A percentile compares a stretch with the other conserved stretches of the same genome.
Conservation (phyloP, 345 rosid genomes). For the Crucihimalaya himalaica region DNA sequence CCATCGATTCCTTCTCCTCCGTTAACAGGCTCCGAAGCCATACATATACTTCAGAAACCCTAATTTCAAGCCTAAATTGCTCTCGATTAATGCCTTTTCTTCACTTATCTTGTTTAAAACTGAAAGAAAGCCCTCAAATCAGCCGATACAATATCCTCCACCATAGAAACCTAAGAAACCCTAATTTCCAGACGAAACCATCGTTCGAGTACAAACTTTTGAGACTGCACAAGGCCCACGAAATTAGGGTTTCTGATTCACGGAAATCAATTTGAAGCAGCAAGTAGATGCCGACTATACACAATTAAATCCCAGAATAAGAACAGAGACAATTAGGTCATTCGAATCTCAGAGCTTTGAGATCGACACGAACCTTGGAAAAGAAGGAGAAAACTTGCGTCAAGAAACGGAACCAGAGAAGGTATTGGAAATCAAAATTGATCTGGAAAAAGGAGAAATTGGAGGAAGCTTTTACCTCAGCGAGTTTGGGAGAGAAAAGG, state of each 20-base stretch:
- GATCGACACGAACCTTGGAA: constrained; percentile 16
- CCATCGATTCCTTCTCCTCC: constrained; percentile 71
- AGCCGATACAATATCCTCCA: background rate
- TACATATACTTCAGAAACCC: constrained; percentile 70
- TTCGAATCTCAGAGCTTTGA: constrained; percentile 15
- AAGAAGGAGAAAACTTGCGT: background rate
- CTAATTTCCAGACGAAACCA: constrained; percentile 43
- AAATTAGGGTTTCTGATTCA: constrained; percentile 27
- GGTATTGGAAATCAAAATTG: background rate
- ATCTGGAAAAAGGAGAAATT: background rate
- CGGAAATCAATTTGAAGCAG: background rate
- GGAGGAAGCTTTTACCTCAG: constrained; percentile 27
- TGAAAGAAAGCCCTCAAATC: constrained; percentile 9
- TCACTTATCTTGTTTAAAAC: constrained; percentile 7
- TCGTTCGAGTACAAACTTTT: constrained; percentile 14
- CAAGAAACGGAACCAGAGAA: background rate
- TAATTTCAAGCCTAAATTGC: constrained; percentile 21
- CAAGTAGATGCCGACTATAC: background rate
- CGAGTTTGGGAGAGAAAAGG: constrained; percentile 35
- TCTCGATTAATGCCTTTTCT: constrained; percentile 14
- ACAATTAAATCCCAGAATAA: constrained; percentile 1
- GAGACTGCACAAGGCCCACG: constrained; percentile 10
- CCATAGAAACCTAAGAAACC: constrained; percentile 54
- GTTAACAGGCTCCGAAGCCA: constrained; percentile 88
- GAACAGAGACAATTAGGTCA: constrained; percentile 32